Evolutionary conservation across 441 rosid species (phyloP), one percentile per base, ranked within the genome.

Genomic region (Adansonia rubrostipa): DNA sequence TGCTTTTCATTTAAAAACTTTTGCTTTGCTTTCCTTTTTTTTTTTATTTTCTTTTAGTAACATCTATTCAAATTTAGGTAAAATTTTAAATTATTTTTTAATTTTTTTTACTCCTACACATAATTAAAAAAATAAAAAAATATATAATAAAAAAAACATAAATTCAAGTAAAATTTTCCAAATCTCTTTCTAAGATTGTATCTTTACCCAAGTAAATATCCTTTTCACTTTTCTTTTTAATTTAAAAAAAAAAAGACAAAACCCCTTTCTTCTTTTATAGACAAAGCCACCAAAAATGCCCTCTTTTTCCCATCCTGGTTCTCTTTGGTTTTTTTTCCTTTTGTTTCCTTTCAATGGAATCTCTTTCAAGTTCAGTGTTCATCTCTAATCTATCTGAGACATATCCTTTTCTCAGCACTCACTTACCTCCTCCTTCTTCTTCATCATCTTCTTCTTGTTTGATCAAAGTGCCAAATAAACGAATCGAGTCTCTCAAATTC

Each of bases 401-500:
- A 0, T n/a, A 22, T 13, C 42, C 87, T 10, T 54, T 14, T 79
- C 67, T 79, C 79, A 76, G 62, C 61, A 45, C 79, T 79, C 58
- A 84, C 5, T 70, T 82, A 14, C 81, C 19, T 8, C 50, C 67
- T 14, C 45, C 83, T 63, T 64, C 57, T 70, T 50, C 36, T 19
- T 15, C 83, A 28, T 65, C 77, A 7, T 77, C 86, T 73, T 82
- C 86, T 3, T 68, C 78, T 74, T 80, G 86, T 58, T 11, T 82
- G 5, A 44, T 76, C 71, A 87, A 82, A 77, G 2, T 79, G 9
- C 78, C 81, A n/a, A 79, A 66, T 48, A 83, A 82, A 81, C 87
- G 64, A 79, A 63, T 79, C 80, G 84, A 85, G 79, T 85, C 82
- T 54, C 87, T 91, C 75, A 88, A 81, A 84, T 76, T 91, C 84